phyloP scores from a whole-genome alignment of 2,329 filamentous ascomycete genomes.

The Phialemoniopsis sp. region DNA sequence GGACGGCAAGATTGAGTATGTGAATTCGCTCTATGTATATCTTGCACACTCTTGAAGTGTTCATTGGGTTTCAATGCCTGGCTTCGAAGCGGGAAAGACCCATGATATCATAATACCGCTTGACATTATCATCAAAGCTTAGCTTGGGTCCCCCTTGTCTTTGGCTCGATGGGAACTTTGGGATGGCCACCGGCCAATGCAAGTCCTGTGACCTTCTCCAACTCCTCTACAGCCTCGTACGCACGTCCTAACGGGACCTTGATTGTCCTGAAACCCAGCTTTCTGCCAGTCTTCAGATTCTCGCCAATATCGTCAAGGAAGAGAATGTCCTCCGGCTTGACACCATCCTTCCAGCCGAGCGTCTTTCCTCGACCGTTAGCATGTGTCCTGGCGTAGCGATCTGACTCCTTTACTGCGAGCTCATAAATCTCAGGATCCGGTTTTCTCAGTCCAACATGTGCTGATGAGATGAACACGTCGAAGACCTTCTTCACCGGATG shows the following conservation, averaged over 20 bases:
- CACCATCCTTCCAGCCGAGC: constrained; percentile 41
- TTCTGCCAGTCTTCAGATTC: constrained; percentile 78
- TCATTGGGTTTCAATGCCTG: too few relatives aligned
- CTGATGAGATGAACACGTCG: constrained; percentile 83
- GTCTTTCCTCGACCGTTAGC: constrained; percentile 28
- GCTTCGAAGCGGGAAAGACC: neutral
- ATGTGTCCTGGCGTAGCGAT: constrained; percentile 56
- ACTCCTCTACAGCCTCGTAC: constrained; percentile 74
- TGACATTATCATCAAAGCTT: constrained; percentile 30
- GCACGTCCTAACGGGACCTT: constrained; percentile 78
- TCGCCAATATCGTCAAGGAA: constrained; percentile 95
- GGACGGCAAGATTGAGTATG: neutral
- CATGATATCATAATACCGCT: neutral
- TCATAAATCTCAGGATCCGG: constrained; percentile 80
- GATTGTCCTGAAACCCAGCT: constrained; percentile 73
- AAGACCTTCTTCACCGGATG: constrained; percentile 65
- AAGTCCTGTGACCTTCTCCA: constrained; percentile 73
- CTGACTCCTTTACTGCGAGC: constrained; percentile 63
- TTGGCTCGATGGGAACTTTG: constrained; percentile 39
- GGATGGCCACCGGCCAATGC: constrained; percentile 52
- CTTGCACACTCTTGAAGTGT: too few relatives aligned
- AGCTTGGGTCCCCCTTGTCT: constrained; percentile 24
- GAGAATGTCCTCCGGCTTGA: constrained; percentile 65
- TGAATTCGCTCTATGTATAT: neutral
- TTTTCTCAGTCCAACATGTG: constrained; percentile 83